Base-by-base conservation (phyloP, 2,329 filamentous ascomycete species). In the Amauroascus niger region DNA sequence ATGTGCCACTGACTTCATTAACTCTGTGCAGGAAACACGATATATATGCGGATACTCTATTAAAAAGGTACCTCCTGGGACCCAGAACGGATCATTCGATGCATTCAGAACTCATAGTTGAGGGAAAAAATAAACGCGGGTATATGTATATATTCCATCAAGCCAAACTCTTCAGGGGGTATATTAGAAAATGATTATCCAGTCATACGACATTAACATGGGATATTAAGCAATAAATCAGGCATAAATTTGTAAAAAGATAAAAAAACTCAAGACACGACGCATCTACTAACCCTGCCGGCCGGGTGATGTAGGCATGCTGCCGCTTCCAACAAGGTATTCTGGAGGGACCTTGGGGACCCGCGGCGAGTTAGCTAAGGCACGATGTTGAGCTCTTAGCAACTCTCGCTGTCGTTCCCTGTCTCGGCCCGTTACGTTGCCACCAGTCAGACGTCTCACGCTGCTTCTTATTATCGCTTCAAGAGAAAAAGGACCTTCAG, bases 291-390 rank as follows among this genome's bases (percentile, higher is more conserved):
- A 28, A 22, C 24, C 43, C 26, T 28, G 45, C 13, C 45, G 51
- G 18, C 44, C 43, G 32, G 51, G 51, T 8, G 51, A 53, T 6
- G 51, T 43, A 16, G 44, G 51, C 44, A 35, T 53, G 28, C 51
- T 53, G 50, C 44, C 40, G 33, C 52, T 53, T 14, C 67, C 69
- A 11, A 64, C 62, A 39, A 76, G 67, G 62, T 74, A 76, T 52
- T 74, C 74, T 41, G 69, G 61, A 0, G 74, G 74, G 6, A 76
- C 73, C 56, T 73, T 74, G 2, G 74, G 74, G 9, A 76, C 73
- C 18, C 71, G 66, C 7, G 70, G 70, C 37, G 69, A 72, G 57
- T 22, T 59, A 51, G 55, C 55, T 37, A 68, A 58, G 22, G 70
- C 67, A 18, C 71, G 69, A 37, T 76, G 69, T 39, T 73, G 71